Conservation (phyloP, 805 yeast species). For the Cyberlindnera euphorbiiphila region DNA sequence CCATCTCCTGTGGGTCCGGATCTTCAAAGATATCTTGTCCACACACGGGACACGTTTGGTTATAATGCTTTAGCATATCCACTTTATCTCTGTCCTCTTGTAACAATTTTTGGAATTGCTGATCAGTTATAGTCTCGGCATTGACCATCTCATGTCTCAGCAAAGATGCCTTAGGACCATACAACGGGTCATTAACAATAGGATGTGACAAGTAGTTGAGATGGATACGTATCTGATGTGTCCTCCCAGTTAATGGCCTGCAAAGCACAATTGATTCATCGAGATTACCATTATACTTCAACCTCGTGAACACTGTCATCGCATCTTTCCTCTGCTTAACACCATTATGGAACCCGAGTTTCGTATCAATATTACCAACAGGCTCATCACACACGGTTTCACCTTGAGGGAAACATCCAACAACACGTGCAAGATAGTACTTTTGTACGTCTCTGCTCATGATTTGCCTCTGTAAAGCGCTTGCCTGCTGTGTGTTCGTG, state of each 20-base stretch:
- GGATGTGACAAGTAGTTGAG: conserved; percentile 82
- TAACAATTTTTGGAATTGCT: conserved; percentile 14
- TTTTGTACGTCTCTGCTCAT: conserved; percentile 71
- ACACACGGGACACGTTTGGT: conserved; percentile 21
- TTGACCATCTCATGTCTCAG: conserved; percentile 13
- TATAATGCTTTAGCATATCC: conserved; percentile 6
- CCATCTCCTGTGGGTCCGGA: conserved; percentile 13
- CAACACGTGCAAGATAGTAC: conserved; percentile 82
- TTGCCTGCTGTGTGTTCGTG: conserved; percentile 26
- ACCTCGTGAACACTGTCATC: conserved; percentile 51
- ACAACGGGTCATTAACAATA: conserved; percentile 84
- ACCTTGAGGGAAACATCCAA: conserved; percentile 72
- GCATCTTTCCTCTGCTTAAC: conserved; percentile 55
- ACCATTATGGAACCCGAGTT: conserved; percentile 51
- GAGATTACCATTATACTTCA: conserved; percentile 26
- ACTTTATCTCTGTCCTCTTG: conserved; percentile 14
- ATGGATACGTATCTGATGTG: conserved; percentile 95
- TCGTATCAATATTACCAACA: conserved; percentile 67
- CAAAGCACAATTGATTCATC: conserved; percentile 60
- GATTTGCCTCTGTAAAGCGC: conserved; percentile 53
- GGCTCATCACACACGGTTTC: conserved; percentile 64
- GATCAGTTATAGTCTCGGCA: conserved; percentile 7
- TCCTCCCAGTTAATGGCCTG: conserved; percentile 85
- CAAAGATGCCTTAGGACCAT: conserved; percentile 30
- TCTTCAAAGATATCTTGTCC: conserved; percentile 18